phyloP scores from a whole-genome alignment of 768 basidiomycete species.

The Auricularia sp. region DNA sequence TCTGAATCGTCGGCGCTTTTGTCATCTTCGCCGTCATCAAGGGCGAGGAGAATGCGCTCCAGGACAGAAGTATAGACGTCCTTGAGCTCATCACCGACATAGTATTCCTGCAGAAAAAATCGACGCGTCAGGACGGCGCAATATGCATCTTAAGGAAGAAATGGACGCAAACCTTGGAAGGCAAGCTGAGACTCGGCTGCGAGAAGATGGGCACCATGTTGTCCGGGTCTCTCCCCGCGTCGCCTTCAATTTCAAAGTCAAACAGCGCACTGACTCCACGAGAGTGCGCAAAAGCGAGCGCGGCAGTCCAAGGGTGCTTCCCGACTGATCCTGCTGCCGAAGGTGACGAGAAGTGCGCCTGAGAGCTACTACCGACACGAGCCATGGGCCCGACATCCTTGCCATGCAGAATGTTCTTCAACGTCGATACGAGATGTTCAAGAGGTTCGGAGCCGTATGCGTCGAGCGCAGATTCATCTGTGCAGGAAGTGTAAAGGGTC shows the following conservation, averaged over 20 bases:
- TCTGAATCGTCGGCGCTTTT: slow-evolving; percentile 8
- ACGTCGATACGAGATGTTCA: slow-evolving; percentile 48
- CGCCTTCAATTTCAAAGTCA: slow-evolving; percentile 78
- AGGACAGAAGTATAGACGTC: slow-evolving; percentile 63
- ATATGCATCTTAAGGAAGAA: slow-evolving; percentile 4
- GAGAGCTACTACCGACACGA: too few relatives aligned
- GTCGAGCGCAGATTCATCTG: slow-evolving; percentile 69
- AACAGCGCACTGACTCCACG: slow-evolving; percentile 73
- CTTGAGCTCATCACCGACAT: slow-evolving; percentile 39
- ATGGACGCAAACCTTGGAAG: slow-evolving; percentile 55
- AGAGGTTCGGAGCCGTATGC: slow-evolving; percentile 64
- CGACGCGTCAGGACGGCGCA: background rate
- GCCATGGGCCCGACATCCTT: slow-evolving; percentile 24
- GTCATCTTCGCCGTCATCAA: slow-evolving; percentile 42
- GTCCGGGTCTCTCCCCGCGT: slow-evolving; percentile 77
- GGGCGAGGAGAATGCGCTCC: slow-evolving; percentile 49
- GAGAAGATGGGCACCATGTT: slow-evolving; percentile 77
- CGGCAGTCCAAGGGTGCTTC: slow-evolving; percentile 47
- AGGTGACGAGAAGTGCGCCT: background rate
- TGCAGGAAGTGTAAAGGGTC: slow-evolving; percentile 69
- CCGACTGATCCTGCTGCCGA: slow-evolving; percentile 28
- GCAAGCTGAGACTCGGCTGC: slow-evolving; percentile 72
- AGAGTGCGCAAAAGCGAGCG: slow-evolving; percentile 79
- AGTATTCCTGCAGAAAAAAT: slow-evolving; percentile 60
- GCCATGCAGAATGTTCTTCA: slow-evolving; percentile 51